Evolutionary conservation across 495 filamentous ascomycete genomes (phyloP).

Genomic region (Aspergillus ellipticus): DNA sequence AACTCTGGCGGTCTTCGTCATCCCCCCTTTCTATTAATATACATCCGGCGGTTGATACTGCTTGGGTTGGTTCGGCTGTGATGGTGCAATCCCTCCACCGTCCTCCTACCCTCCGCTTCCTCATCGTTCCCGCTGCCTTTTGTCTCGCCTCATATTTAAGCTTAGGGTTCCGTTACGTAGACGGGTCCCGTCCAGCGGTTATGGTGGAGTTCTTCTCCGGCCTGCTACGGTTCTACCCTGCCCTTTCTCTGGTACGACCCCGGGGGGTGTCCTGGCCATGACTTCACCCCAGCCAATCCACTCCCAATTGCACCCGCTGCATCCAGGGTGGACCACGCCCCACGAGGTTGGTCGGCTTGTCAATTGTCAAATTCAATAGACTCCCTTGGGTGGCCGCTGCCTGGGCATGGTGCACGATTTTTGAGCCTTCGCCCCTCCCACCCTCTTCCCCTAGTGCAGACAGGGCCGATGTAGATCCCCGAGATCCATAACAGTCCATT

Average conservation of each 20-base stretch:
- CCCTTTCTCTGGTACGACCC: no score
- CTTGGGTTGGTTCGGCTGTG: neutral
- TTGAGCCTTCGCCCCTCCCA: neutral
- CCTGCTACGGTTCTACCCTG: no score
- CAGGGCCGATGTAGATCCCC: constrained; percentile 3
- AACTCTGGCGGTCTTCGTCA: neutral
- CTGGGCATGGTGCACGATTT: constrained; percentile 1
- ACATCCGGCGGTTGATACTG: neutral
- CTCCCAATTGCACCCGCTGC: neutral
- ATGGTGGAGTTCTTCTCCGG: neutral
- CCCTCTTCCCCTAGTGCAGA: neutral
- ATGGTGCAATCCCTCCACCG: neutral
- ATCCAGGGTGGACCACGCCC: neutral
- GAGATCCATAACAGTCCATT: neutral
- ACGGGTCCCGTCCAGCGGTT: neutral
- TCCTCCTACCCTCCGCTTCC: neutral
- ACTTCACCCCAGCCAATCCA: neutral
- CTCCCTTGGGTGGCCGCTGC: neutral
- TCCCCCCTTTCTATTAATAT: neutral
- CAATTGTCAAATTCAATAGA: neutral
- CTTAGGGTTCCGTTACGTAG: neutral
- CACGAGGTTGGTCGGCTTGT: neutral
- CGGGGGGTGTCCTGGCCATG: neutral
- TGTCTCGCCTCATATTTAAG: neutral
- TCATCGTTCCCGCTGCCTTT: neutral